Evolutionary conservation across 306 rosid genomes (phyloP).

Genomic region (Cyclanthera cordifolia): DNA sequence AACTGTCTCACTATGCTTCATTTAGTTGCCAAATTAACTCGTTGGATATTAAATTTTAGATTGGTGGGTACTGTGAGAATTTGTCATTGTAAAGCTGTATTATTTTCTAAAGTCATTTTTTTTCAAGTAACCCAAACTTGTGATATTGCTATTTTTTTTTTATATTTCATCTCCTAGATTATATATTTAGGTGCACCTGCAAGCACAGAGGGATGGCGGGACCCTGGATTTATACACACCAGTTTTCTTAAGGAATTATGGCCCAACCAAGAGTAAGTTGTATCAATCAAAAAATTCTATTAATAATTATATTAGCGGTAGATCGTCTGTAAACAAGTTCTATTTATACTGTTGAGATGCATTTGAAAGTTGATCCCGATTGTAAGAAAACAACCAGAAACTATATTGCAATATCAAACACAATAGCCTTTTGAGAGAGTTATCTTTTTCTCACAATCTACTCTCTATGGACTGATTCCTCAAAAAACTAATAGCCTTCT

Average conservation of each 20-base stretch:
- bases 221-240: constrained; percentile 82
- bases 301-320: constrained; percentile 5
- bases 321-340: neutral
- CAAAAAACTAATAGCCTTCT: neutral
- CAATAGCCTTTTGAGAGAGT: neutral
- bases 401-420: neutral
- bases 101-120: neutral
- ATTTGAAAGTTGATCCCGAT: neutral
- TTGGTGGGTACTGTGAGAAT: too few relatives aligned
- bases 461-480: neutral
- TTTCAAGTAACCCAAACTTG: neutral
- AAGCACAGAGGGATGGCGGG: constrained; percentile 89
- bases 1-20: too few relatives aligned
- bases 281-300: constrained; percentile 9
- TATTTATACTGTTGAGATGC: neutral
- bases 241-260: constrained; percentile 72
- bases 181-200: constrained; percentile 70
- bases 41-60: too few relatives aligned
- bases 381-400: neutral
- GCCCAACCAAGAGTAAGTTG: constrained; percentile 61
- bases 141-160: neutral
- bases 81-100: neutral
- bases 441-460: neutral
- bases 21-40: too few relatives aligned
- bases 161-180: constrained; percentile 8